Conservation (phyloP, 306 rosid species). For the Erythrophleum fordii region DNA sequence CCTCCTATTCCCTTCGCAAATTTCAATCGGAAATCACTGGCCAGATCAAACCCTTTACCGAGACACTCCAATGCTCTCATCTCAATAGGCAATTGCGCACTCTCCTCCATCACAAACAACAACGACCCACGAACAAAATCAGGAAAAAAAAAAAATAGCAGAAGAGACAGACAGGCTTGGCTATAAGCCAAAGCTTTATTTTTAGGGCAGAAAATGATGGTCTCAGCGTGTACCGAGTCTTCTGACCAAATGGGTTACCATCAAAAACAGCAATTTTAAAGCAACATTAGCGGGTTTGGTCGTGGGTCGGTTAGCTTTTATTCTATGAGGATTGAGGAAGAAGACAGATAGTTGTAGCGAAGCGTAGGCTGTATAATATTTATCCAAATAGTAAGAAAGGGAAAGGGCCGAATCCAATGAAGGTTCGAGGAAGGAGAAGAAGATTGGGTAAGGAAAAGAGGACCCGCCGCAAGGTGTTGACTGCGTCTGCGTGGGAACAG, state of each 20-base stretch:
- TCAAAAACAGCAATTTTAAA: neutral
- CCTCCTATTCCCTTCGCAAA: constrained; percentile 70
- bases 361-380: constrained; percentile 1
- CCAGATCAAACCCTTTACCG: constrained; percentile 89
- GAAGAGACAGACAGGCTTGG: neutral
- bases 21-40: constrained; percentile 82
- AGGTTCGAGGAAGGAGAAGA: constrained; percentile 45
- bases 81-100: constrained; percentile 49
- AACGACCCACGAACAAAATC: neutral
- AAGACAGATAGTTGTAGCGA: constrained; percentile 21
- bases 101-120: constrained; percentile 39
- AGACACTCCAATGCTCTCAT: constrained; percentile 73
- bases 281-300: neutral
- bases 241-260: constrained; percentile 12
- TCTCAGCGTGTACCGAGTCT: neutral
- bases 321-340: neutral
- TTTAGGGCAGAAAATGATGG: neutral
- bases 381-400: constrained; percentile 2
- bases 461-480: constrained; percentile 19
- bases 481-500: constrained; percentile 19
- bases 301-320: constrained; percentile 10
- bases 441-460: neutral
- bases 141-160: neutral
- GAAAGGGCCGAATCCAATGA: constrained; percentile 21
- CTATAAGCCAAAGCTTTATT: neutral